A percentile compares a stretch with the other conserved stretches of the same genome.
phyloP scores from a whole-genome alignment of 805 yeast genomes.

The Metschnikowia hibisci region DNA sequence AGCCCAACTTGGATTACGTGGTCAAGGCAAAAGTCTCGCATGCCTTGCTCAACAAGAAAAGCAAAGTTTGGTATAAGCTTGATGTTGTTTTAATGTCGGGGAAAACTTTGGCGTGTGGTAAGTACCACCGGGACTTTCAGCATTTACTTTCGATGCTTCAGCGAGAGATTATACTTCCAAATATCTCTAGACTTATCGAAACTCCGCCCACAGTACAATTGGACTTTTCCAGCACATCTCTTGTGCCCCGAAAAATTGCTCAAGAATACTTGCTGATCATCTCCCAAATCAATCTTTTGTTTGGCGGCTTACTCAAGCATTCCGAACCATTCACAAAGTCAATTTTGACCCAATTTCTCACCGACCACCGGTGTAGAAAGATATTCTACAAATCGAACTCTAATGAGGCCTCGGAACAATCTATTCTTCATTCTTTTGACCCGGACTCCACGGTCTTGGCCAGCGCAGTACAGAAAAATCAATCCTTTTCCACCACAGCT shows the following conservation, averaged over 20 bases:
- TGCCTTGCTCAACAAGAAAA: constrained; percentile 23
- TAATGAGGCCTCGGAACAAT: neutral
- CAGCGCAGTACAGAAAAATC: constrained; percentile 1
- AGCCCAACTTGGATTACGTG: constrained; percentile 7
- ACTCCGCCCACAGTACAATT: neutral
- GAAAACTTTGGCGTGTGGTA: constrained; percentile 23
- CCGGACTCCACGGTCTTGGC: neutral
- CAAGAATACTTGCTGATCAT: neutral
- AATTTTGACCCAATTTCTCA: constrained; percentile 1
- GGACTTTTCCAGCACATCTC: neutral
- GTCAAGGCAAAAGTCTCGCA: constrained; percentile 20
- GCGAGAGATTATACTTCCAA: neutral
- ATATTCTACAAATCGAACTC: neutral
- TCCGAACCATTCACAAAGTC: neutral
- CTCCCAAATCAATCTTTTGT: neutral
- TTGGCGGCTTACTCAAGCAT: constrained; percentile 1
- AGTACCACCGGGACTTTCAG: constrained; percentile 37
- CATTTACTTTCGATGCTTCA: constrained; percentile 23
- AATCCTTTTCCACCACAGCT: constrained; percentile 8
- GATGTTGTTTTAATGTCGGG: constrained; percentile 21
- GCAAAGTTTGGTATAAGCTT: constrained; percentile 34
- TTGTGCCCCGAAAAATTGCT: neutral
- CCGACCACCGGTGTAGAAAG: neutral
- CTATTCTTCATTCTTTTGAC: neutral
- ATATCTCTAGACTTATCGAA: neutral